A percentile compares a stretch with the other conserved stretches of the same genome.
Conservation (phyloP, 345 rosid genomes). For the Trapa incisa region DNA sequence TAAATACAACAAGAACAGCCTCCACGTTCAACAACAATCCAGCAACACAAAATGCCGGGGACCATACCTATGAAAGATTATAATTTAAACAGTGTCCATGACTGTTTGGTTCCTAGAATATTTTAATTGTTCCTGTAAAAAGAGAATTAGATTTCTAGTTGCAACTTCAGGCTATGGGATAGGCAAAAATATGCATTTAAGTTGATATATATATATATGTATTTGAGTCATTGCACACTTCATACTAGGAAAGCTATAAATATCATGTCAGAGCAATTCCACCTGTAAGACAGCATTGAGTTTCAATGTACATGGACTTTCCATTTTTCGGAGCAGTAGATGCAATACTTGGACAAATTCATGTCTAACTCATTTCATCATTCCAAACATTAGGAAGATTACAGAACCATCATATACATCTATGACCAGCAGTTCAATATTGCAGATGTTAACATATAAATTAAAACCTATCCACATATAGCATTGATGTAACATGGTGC, state of each 20-base stretch:
- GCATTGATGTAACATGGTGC: not conserved
- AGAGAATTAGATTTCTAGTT: too few species aligned
- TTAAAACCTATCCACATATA: not conserved
- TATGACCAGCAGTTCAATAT: not conserved
- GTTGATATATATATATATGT: too few species aligned
- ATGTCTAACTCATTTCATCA: not conserved
- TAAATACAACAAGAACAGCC: not conserved
- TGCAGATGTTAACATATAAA: too few species aligned
- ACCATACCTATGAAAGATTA: too few species aligned
- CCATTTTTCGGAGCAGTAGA: not conserved
- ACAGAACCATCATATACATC: not conserved
- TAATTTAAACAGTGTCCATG: too few species aligned
- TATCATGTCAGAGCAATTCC: not conserved
- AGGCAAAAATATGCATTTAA: not conserved
- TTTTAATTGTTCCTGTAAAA: too few species aligned
- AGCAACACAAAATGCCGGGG: too few species aligned
- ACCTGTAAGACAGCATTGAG: not conserved
- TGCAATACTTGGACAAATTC: not conserved
- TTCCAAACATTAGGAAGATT: too few species aligned
- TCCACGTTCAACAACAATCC: not conserved
- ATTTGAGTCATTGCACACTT: not conserved
- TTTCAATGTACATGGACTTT: not conserved
- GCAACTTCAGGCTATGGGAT: not conserved
- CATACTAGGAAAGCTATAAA: not conserved
- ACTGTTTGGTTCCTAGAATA: too few species aligned